Conservation (phyloP, 192 early-diverging fungal species). For the Podila minutissima region DNA sequence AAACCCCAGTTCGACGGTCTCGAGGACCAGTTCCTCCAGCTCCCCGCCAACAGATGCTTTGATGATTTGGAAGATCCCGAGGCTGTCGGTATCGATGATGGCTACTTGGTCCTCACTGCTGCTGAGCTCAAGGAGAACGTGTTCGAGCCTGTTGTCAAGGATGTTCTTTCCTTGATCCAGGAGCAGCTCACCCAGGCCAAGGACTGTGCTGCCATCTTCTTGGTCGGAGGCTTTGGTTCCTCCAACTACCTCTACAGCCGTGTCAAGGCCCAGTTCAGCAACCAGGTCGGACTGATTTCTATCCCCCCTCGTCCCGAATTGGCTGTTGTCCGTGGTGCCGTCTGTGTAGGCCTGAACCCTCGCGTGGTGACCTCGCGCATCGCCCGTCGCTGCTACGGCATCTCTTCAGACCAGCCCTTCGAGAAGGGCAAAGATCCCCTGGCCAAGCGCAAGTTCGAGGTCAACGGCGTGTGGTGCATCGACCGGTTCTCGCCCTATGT, state of each 20-base stretch:
- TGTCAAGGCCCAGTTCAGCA: constrained; percentile 32
- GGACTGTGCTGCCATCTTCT: constrained; percentile 51
- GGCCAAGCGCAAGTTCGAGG: constrained; percentile 29
- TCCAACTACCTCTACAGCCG: constrained; percentile 46
- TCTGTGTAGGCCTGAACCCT: constrained; percentile 43
- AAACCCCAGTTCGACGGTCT: constrained; percentile 56
- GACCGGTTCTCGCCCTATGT: constrained; percentile 45
- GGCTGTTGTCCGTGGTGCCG: constrained; percentile 58
- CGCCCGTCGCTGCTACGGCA: constrained; percentile 47
- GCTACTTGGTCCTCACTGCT: constrained; percentile 33
- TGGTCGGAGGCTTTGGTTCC: constrained; percentile 62
- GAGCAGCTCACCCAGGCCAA: constrained; percentile 42
- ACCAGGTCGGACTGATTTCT: constrained; percentile 27
- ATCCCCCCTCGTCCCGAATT: constrained; percentile 51
- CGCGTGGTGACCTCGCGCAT: constrained; percentile 33
- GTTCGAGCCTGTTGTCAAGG: constrained; percentile 52
- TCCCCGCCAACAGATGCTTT: constrained; percentile 38
- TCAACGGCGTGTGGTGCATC: constrained; percentile 45
- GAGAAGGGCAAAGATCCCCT: constrained; percentile 48
- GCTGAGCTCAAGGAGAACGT: constrained; percentile 52
- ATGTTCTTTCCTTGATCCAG: constrained; percentile 48
- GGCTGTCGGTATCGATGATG: constrained; percentile 46
- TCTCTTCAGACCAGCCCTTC: constrained; percentile 45
- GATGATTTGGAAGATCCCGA: constrained; percentile 22
- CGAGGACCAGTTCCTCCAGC: constrained; percentile 50